Base-by-base conservation (phyloP, 148 eudicot species). In the Camellia granthamiana region DNA sequence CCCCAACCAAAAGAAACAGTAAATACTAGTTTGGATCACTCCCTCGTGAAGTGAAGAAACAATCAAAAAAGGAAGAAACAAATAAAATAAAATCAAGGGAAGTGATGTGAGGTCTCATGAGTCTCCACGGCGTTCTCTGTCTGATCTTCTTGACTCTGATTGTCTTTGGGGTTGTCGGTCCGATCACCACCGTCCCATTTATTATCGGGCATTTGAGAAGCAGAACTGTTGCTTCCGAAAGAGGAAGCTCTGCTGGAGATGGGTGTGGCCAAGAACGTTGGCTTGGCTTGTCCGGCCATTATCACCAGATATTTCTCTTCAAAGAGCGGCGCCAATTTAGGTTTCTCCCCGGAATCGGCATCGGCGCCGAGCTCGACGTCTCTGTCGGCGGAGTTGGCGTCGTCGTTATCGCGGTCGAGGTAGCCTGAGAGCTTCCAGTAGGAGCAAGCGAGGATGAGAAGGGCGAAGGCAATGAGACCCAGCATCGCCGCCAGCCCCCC, bases 401-500 rank as follows among this genome's bases (percentile, higher is more conserved):
- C 86, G 21, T 30, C 77, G 65, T 61, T 0, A 23, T 12, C 58
- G 78, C 52, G 46, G 3, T 83, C 88, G 42, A 81, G 79, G 68
- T 80, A 58, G 65, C 91, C 93, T 14, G 85, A 80, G 49, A 85
- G 88, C 75, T 82, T 84, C 87, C 92, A 93, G 75, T 91, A 91
- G 30, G 97, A 93, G 82, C 97, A 93, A 0, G 93, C 97, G 6
- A 93, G 85, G 70, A 91, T 88, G 7, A 93, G 59, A 7, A 93
- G 89, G 13, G 97, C 97, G 55, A 93, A 91, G 21, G 95, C 95
- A 38, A 93, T 91, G 51, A 93, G 88, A 0, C 93, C 95, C 15
- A 91, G 81, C 95, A 91, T 91, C 16, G 95, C 95, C 0, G 97
- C 97, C 63, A 93, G 58, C 6, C 97, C 97, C 0, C 97, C 97